Percentiles rank a stretch among this genome's conserved stretches.
Evolutionary conservation across 176 grass and related monocot genomes (phyloP).

Genomic region (Oryza glaberrima): DNA sequence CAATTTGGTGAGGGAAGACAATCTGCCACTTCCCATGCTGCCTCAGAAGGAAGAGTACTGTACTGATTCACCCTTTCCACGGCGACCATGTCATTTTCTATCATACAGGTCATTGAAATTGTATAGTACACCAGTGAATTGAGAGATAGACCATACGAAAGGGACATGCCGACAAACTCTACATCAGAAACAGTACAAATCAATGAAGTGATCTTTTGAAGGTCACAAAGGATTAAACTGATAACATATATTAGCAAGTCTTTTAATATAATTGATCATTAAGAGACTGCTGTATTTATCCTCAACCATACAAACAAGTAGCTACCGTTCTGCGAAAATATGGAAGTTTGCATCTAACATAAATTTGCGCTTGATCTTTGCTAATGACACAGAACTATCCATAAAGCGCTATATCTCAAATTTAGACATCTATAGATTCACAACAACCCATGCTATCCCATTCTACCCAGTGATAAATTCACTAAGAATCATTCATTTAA

Average conservation of each 20-base stretch:
- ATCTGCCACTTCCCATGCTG: slow-evolving; percentile 72
- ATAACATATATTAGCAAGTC: too few relatives aligned
- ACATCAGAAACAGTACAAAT: slow-evolving; percentile 32
- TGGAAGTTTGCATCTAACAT: not conserved
- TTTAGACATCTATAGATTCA: not conserved
- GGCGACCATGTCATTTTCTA: slow-evolving; percentile 89
- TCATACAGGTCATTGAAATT: slow-evolving; percentile 72
- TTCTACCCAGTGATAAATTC: not conserved
- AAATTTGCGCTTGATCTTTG: not conserved
- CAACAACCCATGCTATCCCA: not conserved
- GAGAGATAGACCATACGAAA: slow-evolving; percentile 93
- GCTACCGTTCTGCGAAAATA: not conserved
- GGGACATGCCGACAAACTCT: slow-evolving; percentile 94
- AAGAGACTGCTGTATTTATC: not conserved
- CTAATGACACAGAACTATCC: not conserved
- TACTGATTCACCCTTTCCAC: slow-evolving; percentile 93
- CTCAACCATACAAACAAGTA: not conserved
- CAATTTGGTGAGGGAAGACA: slow-evolving; percentile 65
- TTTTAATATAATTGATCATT: not conserved
- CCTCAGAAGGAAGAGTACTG: slow-evolving; percentile 77
- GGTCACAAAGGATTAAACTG: not conserved
- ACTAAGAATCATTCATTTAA: not conserved
- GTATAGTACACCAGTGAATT: slow-evolving; percentile 70
- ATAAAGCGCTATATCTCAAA: not conserved
- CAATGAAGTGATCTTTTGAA: not conserved